These are phyloP conservation scores for Penicillium subrubescens DNA, from an alignment of 495 filamentous ascomycete species.

Conservation along the genomic window DNA sequence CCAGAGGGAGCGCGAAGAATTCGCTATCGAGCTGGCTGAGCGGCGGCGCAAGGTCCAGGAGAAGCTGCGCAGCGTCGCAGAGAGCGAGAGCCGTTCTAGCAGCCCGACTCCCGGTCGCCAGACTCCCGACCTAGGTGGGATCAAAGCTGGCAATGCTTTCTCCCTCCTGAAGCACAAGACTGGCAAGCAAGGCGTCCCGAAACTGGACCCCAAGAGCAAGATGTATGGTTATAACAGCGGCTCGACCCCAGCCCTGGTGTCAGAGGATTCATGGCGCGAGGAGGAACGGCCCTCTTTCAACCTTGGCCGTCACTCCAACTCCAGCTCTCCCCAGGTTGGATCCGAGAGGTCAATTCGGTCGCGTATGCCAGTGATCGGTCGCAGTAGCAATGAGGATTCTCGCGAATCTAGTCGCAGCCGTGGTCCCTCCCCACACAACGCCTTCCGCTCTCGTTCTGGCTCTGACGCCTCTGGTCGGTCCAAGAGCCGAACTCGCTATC, in stretches of 20 bases:
- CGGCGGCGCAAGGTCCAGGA: constrained; percentile 78
- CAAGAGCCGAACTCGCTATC: constrained; percentile 54
- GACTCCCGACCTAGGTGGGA: constrained; percentile 45
- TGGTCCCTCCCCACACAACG: constrained; percentile 35
- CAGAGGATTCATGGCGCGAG: constrained; percentile 48
- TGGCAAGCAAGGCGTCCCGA: constrained; percentile 60
- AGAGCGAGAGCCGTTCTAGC: constrained; percentile 62
- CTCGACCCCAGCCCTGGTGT: constrained; percentile 49
- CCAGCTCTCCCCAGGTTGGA: constrained; percentile 46
- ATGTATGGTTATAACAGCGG: constrained; percentile 68
- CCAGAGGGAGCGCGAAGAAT: constrained; percentile 71
- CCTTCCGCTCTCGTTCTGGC: constrained; percentile 52
- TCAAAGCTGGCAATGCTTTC: constrained; percentile 59
- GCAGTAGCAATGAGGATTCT: constrained; percentile 42
- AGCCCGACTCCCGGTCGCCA: constrained; percentile 48
- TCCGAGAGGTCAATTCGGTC: constrained; percentile 36
- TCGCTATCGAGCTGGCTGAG: constrained; percentile 77
- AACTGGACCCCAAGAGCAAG: constrained; percentile 66
- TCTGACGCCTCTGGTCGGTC: constrained; percentile 62
- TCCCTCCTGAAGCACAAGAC: constrained; percentile 69
- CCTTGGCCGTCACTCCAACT: constrained; percentile 42
- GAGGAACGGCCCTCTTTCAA: constrained; percentile 44
- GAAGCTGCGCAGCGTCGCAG: constrained; percentile 72
- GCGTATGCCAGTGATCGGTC: constrained; percentile 36
- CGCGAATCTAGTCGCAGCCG: constrained; percentile 47